A percentile compares a stretch with the other conserved stretches of the same genome.
These are phyloP conservation scores for Acorus gramineus DNA, from an alignment of 106 monocot species.

Conservation along the genomic window DNA sequence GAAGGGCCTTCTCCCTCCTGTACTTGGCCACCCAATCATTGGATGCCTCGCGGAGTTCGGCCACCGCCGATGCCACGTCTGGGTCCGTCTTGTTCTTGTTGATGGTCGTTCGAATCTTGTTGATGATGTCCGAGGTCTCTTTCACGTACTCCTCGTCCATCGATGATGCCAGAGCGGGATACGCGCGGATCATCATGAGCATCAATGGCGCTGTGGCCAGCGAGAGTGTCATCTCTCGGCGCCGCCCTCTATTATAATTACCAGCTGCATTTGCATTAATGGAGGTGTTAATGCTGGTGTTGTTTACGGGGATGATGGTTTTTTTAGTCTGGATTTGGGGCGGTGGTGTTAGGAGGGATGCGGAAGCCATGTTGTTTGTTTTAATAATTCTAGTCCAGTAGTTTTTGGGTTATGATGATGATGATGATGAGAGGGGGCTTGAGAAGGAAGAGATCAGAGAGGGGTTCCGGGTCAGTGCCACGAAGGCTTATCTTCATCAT, in stretches of 20 bases:
- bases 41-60: constrained; percentile 66
- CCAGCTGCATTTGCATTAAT: background rate
- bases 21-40: constrained; percentile 95
- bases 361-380: constrained; percentile 6
- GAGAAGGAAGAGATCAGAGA: too few species aligned
- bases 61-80: constrained; percentile 57
- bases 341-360: constrained; percentile 17
- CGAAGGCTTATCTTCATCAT: too few species aligned
- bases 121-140: constrained; percentile 77
- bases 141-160: constrained; percentile 82
- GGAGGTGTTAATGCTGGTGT: background rate
- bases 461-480: too few species aligned
- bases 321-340: constrained; percentile 4
- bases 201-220: constrained; percentile 1
- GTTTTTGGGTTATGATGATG: too few species aligned
- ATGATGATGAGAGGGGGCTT: too few species aligned
- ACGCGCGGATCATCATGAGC: background rate
- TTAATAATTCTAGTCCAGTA: too few species aligned
- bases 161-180: constrained; percentile 3
- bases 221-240: constrained; percentile 25
- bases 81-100: constrained; percentile 63
- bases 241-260: background rate
- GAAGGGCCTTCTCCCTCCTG: constrained; percentile 74
- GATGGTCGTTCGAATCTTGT: constrained; percentile 58
- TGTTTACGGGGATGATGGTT: background rate